Evolutionary conservation across 1,284 basidiomycete species (phyloP), one percentile per base, ranked within the genome.

Genomic region (Puccinia polysora): DNA sequence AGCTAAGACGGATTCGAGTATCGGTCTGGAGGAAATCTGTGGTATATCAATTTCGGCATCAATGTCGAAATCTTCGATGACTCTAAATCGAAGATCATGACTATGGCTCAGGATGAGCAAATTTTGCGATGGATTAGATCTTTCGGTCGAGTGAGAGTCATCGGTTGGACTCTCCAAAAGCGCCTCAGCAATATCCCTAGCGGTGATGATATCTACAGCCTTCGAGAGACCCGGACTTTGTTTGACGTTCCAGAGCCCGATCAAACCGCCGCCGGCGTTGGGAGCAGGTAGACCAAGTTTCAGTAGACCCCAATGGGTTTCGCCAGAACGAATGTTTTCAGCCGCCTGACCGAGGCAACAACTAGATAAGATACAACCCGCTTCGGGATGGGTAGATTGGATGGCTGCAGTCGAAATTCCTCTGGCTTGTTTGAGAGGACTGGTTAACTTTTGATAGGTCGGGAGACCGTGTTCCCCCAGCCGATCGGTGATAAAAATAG

Each of bases 181-280:
- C 55, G 64, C 30, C 25, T 65, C 64, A 12, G 64, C 47, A 32
- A 65, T 52, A 10, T 65, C 64, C 14, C 64, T 28, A 15, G 47
- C 52, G 20, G 64, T 52, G 10, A 65, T 47, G 4, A 65, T 8
- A 34, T 65, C 64, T 2, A 65, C 18, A 18, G 45, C 47, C 30
- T 4, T 32, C 5, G 30, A n/a, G 12, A 38, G 5, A 12, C 23
- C 7, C 32, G n/a, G 12, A 15, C 34, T 3, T 10, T 65, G 47
- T 25, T 65, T 65, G 28, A 65, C 64, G 32, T 65, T 65, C 64
- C 64, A 65, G 36, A 65, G 7, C n/a, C 64, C 64, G 32, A 65
- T 55, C 50, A 65, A 65, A 30, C 30, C 64, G 0, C 64, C 64
- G 8, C 47, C 49, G 6, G 52, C 28, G 36, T 65, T 34, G 10